Evolutionary conservation across 768 basidiomycete genomes (phyloP).

Genomic region (Hygrophoropsis aurantiaca): DNA sequence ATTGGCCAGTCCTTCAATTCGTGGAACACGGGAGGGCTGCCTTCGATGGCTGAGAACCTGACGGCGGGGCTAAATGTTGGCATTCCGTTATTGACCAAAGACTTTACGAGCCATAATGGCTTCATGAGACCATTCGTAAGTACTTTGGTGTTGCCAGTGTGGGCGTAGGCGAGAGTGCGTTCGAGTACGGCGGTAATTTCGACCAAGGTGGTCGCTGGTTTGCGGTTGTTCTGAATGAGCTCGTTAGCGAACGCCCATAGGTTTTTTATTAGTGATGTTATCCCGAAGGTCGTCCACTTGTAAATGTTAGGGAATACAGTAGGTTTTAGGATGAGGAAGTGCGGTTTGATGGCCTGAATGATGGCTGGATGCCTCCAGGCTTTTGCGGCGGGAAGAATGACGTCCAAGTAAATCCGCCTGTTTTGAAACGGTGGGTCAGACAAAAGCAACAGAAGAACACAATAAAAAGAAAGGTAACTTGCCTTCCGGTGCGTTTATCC

Average conservation of each 20-base stretch:
- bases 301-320: background rate
- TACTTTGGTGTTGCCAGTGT: conserved; percentile 1
- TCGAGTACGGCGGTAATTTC: background rate
- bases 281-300: conserved; percentile 1
- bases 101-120: conserved; percentile 1
- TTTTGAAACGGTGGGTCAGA: no score
- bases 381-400: background rate
- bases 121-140: background rate
- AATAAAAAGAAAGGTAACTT: no score
- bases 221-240: background rate
- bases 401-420: background rate
- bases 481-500: background rate
- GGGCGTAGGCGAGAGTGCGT: background rate
- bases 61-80: no score
- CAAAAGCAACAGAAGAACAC: no score
- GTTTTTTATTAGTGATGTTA: background rate
- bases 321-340: background rate
- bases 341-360: background rate
- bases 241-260: no score
- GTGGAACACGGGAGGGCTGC: no score
- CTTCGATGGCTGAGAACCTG: no score
- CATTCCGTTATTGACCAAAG: no score
- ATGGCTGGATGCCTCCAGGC: background rate
- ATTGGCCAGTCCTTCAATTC: no score
- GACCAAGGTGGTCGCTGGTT: background rate